phyloP scores from a whole-genome alignment of 1,284 basidiomycete genomes.

The Pseudomicrostroma phylloplanum region DNA sequence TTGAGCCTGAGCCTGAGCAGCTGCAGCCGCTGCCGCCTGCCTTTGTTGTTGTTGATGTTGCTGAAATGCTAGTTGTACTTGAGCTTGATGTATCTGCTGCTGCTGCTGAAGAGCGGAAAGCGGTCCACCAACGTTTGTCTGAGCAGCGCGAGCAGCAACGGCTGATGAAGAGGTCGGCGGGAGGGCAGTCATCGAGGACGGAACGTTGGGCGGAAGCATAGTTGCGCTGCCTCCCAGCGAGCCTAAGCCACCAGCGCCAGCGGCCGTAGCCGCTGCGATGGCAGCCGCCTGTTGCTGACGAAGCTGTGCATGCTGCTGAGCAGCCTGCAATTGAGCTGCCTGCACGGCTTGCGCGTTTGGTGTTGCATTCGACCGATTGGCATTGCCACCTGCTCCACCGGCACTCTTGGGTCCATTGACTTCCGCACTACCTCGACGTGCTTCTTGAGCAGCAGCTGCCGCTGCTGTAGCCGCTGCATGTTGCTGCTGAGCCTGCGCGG shows the following conservation, averaged over 20 bases:
- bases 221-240: neutral
- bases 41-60: conserved; percentile 17
- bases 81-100: conserved; percentile 33
- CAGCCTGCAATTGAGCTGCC: neutral
- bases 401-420: conserved; percentile 24
- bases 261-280: conserved; percentile 22
- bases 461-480: conserved; percentile 11
- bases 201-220: conserved; percentile 7
- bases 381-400: conserved; percentile 20
- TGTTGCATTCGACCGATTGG: conserved; percentile 12
- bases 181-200: neutral
- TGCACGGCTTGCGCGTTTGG: conserved; percentile 8
- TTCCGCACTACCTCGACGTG: conserved; percentile 15
- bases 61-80: conserved; percentile 21
- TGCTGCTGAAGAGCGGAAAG: conserved; percentile 30
- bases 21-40: conserved; percentile 13
- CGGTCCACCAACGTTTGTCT: conserved; percentile 23
- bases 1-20: conserved; percentile 3
- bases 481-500: conserved; percentile 4
- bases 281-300: conserved; percentile 3
- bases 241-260: conserved; percentile 7
- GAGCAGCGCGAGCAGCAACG: conserved; percentile 18
- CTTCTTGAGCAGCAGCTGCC: conserved; percentile 19
- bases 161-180: conserved; percentile 13
- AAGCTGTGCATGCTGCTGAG: conserved; percentile 3